Percentiles rank a stretch among this genome's conserved stretches.
Conservation (phyloP, 164 flowering plant genomes). For the Liquidambar formosana region DNA sequence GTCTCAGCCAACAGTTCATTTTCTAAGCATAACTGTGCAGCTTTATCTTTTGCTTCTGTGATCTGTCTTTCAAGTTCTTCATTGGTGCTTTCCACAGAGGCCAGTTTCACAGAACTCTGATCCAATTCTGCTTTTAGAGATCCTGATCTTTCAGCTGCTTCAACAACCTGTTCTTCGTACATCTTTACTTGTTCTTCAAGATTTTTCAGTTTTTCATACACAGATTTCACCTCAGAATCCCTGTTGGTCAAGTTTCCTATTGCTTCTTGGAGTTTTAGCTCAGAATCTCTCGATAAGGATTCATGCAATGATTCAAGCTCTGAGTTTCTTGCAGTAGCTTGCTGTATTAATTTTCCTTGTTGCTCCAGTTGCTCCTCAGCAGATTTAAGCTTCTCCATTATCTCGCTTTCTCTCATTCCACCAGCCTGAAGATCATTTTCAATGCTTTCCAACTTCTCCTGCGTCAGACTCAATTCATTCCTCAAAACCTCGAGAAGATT, state of each 20-base stretch:
- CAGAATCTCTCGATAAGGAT: slow-evolving; percentile 52
- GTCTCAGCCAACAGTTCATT: slow-evolving; percentile 65
- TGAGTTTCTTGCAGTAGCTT: slow-evolving; percentile 45
- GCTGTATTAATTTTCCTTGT: slow-evolving; percentile 44
- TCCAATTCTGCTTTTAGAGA: slow-evolving; percentile 56
- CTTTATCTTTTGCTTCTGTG: slow-evolving; percentile 55
- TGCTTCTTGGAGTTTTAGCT: slow-evolving; percentile 61
- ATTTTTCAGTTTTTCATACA: slow-evolving; percentile 43
- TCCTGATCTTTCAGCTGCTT: slow-evolving; percentile 42
- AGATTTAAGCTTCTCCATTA: slow-evolving; percentile 62
- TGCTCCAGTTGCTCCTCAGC: slow-evolving; percentile 59
- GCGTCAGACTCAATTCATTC: slow-evolving; percentile 50
- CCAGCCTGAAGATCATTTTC: slow-evolving; percentile 56
- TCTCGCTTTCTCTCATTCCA: slow-evolving; percentile 55
- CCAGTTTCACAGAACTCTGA: slow-evolving; percentile 37
- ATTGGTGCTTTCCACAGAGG: slow-evolving; percentile 43
- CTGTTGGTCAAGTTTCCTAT: slow-evolving; percentile 35
- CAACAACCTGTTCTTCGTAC: slow-evolving; percentile 47
- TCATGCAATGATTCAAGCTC: slow-evolving; percentile 60
- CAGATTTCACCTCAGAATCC: slow-evolving; percentile 55
- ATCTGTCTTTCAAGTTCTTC: slow-evolving; percentile 55
- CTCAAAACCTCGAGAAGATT: slow-evolving; percentile 47
- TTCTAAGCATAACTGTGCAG: slow-evolving; percentile 59
- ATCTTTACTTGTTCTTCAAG: slow-evolving; percentile 51
- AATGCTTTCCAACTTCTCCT: slow-evolving; percentile 49